Percentiles rank a stretch among this genome's conserved stretches.
phyloP scores from a whole-genome alignment of 2,329 filamentous ascomycete genomes.

The Nemania sp. region DNA sequence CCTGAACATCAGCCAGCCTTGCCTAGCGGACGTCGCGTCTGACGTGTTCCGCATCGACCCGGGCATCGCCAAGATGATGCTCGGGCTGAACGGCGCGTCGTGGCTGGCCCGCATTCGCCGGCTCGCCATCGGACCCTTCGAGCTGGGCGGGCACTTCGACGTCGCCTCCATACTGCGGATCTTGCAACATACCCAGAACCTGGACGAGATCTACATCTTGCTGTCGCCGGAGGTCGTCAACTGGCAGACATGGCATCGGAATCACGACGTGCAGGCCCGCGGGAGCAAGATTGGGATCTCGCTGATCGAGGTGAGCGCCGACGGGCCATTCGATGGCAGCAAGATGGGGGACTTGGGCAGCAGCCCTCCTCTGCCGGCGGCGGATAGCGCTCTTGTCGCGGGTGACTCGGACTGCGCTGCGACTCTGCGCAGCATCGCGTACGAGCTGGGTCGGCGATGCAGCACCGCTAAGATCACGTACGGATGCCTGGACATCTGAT shows the following conservation, averaged over 20 bases:
- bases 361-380: too few relatives aligned
- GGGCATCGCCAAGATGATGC: conserved; percentile 20
- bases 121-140: conserved; percentile 23
- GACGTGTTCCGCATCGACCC: conserved; percentile 26
- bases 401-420: conserved; percentile 4
- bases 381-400: neutral
- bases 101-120: conserved; percentile 23
- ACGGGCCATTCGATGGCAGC: neutral
- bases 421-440: conserved; percentile 11
- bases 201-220: conserved; percentile 24
- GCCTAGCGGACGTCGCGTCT: conserved; percentile 14
- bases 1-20: conserved; percentile 21
- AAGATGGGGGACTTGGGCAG: conserved; percentile 7
- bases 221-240: conserved; percentile 11
- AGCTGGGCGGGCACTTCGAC: neutral
- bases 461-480: conserved; percentile 17
- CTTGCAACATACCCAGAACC: conserved; percentile 15
- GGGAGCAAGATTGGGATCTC: neutral
- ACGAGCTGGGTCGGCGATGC: conserved; percentile 15
- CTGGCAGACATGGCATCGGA: neutral
- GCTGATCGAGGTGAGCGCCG: neutral
- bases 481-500: conserved; percentile 17
- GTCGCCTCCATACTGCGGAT: conserved; percentile 12
- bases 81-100: neutral
- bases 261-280: neutral